Evolutionary conservation across 1,284 basidiomycete genomes (phyloP).

Genomic region (Anthracocystis walkeri): DNA sequence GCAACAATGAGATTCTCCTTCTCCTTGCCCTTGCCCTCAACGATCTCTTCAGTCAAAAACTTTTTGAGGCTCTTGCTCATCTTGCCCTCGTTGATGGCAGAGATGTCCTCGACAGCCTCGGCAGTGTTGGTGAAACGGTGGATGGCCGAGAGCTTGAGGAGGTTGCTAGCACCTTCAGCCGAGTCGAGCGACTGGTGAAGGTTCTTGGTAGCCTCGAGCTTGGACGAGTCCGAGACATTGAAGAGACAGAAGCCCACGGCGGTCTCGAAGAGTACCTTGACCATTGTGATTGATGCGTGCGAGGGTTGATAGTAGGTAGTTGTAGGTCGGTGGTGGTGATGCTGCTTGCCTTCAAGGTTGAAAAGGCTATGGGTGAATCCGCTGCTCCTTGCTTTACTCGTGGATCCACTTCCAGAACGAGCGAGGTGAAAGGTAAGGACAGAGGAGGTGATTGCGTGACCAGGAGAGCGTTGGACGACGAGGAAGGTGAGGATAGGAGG

Average conservation of each 20-base stretch:
- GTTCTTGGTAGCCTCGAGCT: constrained; percentile 82
- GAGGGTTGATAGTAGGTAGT: neutral
- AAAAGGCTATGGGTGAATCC: constrained; percentile 5
- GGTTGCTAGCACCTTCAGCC: constrained; percentile 88
- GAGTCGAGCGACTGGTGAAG: constrained; percentile 92
- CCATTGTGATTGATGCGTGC: constrained; percentile 50
- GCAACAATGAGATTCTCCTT: constrained; percentile 84
- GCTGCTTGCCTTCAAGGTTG: neutral
- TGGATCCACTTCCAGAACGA: constrained; percentile 3
- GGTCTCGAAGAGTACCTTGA: constrained; percentile 69
- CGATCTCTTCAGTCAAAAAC: constrained; percentile 88
- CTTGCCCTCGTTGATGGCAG: constrained; percentile 90
- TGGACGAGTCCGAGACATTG: constrained; percentile 91
- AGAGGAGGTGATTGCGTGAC: neutral
- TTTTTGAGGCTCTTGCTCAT: constrained; percentile 91
- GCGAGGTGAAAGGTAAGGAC: neutral
- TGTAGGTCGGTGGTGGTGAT: constrained; percentile 1
- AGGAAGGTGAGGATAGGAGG: neutral
- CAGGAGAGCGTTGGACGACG: neutral
- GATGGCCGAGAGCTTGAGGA: constrained; percentile 85
- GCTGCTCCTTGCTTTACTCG: constrained; percentile 9
- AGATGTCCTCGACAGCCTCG: constrained; percentile 97
- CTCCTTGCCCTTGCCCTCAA: constrained; percentile 85
- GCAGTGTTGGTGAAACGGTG: constrained; percentile 97
- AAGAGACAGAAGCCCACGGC: constrained; percentile 90